Evolutionary conservation across 768 basidiomycete genomes (phyloP), one percentile per base, ranked within the genome.

Genomic region (Termitomyces sp.): DNA sequence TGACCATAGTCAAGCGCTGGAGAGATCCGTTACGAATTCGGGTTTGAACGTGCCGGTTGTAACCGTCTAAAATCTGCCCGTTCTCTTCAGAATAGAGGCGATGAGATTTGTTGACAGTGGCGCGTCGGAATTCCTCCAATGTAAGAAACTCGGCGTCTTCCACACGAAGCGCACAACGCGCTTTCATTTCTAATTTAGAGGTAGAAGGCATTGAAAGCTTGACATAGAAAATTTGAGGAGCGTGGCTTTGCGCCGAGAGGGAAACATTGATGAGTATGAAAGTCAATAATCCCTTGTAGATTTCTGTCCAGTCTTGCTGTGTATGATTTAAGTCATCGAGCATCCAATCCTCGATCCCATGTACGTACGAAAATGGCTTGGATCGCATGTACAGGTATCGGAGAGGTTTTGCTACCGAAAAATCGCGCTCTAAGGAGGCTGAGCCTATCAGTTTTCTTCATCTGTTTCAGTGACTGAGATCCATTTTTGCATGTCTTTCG

Each of bases 81-180:
- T 56, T 56, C 49, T 50, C 42, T 7, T 23, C 49, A 27, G 43
- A 56, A 25, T 20, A 56, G 5, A 56, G 22, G 3, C 42, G 41
- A 45, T 56, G 49, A 13, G 54, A 56, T 22, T 56, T 56, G 6
- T 44, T 56, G 12, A 56, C 54, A 29, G 54, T 56, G 16, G 54
- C 54, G 18, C 54, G 54, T 16, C 54, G 49, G 20, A 56, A 56
- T 41, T 56, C 54, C 13, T 56, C 54, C 35, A 56, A 16, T 7
- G 43, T 16, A 10, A 56, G 22, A 15, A 56, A 16, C 16, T 56
- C 54, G 16, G 54, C 49, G 12, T 51, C 49, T 16, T 56, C 49
- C 10, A 56, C 48, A 1, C 35, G 43, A 2, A 56, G 43, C 3
- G 54, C 54, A 16, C 27, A 18, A 6, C 42, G 54, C 3, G 54